Percentiles rank a stretch among this genome's conserved stretches.
These are phyloP conservation scores for Diospyros lotus DNA, from an alignment of 148 eudicot species.

Conservation along the genomic window DNA sequence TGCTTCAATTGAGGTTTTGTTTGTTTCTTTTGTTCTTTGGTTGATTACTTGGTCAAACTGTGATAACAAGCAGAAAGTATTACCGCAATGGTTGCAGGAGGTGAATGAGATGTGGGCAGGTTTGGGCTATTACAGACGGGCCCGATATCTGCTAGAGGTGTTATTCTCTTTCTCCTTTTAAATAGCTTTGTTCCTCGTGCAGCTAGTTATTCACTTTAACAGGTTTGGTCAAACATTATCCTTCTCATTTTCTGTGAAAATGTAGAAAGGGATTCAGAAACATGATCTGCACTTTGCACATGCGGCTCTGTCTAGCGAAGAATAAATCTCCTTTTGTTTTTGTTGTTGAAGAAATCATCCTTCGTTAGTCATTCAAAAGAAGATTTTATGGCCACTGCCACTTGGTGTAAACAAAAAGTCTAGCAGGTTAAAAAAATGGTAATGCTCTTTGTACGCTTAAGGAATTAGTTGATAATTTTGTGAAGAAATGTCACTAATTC, in stretches of 20 bases:
- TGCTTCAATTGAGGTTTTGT: slow-evolving; percentile 73
- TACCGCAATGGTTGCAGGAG: slow-evolving; percentile 47
- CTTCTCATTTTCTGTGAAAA: too few species aligned
- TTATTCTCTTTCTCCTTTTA: background rate
- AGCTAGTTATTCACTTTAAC: background rate
- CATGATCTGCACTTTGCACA: background rate
- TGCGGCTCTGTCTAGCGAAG: too few species aligned
- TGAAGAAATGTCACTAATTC: too few species aligned
- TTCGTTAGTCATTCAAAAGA: too few species aligned
- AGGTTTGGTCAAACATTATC: too few species aligned
- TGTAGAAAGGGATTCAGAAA: background rate
- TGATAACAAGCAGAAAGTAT: background rate
- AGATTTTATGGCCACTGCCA: too few species aligned
- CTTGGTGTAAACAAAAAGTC: too few species aligned
- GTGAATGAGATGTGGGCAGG: slow-evolving; percentile 99
- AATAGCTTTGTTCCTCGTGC: background rate
- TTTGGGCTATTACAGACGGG: slow-evolving; percentile 93
- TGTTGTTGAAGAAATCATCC: too few species aligned
- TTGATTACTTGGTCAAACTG: background rate
- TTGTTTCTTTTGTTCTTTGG: background rate
- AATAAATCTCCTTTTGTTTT: too few species aligned
- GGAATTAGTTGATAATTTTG: background rate
- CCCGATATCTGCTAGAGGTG: slow-evolving; percentile 82
- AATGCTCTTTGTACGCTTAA: too few species aligned
- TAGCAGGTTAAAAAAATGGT: too few species aligned